A percentile compares a stretch with the other conserved stretches of the same genome.
These are phyloP conservation scores for Beauveria caledonica DNA, from an alignment of 2,329 filamentous ascomycete species.

Conservation along the genomic window DNA sequence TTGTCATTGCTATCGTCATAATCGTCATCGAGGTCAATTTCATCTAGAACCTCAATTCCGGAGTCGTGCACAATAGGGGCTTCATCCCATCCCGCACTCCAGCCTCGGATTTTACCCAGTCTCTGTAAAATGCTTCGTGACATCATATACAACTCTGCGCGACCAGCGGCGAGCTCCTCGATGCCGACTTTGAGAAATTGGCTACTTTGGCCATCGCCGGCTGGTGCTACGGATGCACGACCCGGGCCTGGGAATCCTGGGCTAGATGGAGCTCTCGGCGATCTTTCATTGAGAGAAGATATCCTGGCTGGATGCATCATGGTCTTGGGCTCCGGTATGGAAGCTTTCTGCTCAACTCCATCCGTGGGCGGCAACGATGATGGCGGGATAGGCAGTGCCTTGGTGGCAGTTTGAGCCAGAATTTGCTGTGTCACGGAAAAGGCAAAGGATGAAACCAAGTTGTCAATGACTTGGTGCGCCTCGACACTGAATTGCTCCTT, in stretches of 20 bases:
- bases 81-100: constrained; percentile 68
- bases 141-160: constrained; percentile 74
- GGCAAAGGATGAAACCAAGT: constrained; percentile 68
- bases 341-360: constrained; percentile 50
- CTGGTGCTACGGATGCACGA: constrained; percentile 28
- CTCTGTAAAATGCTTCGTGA: constrained; percentile 73
- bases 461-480: constrained; percentile 54
- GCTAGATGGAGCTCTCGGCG: constrained; percentile 37
- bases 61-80: constrained; percentile 43
- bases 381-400: constrained; percentile 57
- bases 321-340: constrained; percentile 60
- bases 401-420: constrained; percentile 64
- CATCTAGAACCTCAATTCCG: constrained; percentile 43
- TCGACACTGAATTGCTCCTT: constrained; percentile 29
- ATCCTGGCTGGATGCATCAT: constrained; percentile 61
- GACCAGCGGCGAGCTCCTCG: constrained; percentile 72
- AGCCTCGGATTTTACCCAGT: constrained; percentile 61
- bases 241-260: constrained; percentile 44
- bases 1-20: constrained; percentile 17
- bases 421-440: constrained; percentile 71
- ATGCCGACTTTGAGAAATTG: constrained; percentile 56
- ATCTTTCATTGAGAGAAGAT: constrained; percentile 48
- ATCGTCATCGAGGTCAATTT: constrained; percentile 45
- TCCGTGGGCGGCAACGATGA: constrained; percentile 41
- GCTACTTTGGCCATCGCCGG: constrained; percentile 32